Conservation (phyloP, 345 rosid genomes). For the Salix udensis region DNA sequence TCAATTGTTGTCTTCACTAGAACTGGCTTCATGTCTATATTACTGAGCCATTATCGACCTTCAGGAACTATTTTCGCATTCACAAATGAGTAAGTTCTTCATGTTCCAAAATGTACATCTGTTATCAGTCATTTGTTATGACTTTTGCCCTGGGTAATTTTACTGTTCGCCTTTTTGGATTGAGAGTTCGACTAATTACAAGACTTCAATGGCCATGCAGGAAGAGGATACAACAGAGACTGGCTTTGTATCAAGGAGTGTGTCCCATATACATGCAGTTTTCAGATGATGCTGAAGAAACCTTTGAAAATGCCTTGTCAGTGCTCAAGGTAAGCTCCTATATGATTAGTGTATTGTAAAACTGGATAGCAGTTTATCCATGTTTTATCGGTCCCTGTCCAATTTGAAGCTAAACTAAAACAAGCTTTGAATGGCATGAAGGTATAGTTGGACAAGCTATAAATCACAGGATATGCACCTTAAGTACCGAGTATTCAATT, state of each 20-base stretch:
- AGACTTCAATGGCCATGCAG: constrained; percentile 40
- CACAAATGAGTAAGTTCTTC: constrained; percentile 73
- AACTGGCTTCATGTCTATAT: constrained; percentile 91
- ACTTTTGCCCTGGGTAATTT: neutral
- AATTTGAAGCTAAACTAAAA: neutral
- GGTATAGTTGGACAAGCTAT: too few species aligned
- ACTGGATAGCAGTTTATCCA: neutral
- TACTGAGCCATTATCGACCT: constrained; percentile 94
- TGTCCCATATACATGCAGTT: constrained; percentile 90
- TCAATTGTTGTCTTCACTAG: constrained; percentile 95
- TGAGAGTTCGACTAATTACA: neutral
- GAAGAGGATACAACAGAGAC: constrained; percentile 77
- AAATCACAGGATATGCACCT: too few species aligned
- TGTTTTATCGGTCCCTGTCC: neutral
- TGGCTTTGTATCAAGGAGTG: constrained; percentile 93
- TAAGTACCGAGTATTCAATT: too few species aligned
- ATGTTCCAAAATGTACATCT: neutral
- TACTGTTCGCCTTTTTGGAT: too few species aligned
- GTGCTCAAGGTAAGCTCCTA: constrained; percentile 54
- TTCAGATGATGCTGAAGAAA: constrained; percentile 90
- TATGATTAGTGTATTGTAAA: neutral
- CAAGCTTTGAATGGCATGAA: neutral
- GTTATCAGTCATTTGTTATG: constrained; percentile 4
- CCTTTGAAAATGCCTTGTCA: constrained; percentile 68
- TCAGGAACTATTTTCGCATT: constrained; percentile 89